A percentile compares a stretch with the other conserved stretches of the same genome.
Conservation (phyloP, 2,329 filamentous ascomycete genomes). For the Mycocentrospora acerina region DNA sequence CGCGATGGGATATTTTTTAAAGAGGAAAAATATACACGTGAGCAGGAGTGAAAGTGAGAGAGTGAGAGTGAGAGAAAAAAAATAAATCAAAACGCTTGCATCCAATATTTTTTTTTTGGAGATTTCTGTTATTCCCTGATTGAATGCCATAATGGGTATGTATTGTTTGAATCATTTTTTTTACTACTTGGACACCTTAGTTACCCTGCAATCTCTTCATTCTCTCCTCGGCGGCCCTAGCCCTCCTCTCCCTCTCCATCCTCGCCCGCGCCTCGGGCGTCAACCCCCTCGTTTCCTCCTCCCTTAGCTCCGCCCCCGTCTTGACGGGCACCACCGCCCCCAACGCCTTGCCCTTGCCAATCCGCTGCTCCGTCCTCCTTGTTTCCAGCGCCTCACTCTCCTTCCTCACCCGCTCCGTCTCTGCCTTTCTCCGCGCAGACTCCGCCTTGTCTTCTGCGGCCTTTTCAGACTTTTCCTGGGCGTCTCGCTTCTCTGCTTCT, state of each 20-base stretch:
- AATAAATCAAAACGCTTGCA: no score
- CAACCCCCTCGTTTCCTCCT: slow-evolving; percentile 81
- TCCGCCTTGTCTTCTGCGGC: slow-evolving; percentile 65
- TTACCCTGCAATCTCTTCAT: slow-evolving; percentile 56
- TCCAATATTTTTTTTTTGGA: no score
- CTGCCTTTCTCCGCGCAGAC: slow-evolving; percentile 66
- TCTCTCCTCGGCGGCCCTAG: slow-evolving; percentile 87
- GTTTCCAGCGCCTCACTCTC: slow-evolving; percentile 54
- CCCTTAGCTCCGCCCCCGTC: slow-evolving; percentile 76
- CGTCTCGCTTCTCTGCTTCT: slow-evolving; percentile 69
- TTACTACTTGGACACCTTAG: no score
- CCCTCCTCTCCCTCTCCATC: slow-evolving; percentile 84
- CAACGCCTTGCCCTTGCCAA: slow-evolving; percentile 55
- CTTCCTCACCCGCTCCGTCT: slow-evolving; percentile 69
- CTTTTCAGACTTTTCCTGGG: slow-evolving; percentile 69
- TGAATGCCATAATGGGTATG: no score
- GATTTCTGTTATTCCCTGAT: no score
- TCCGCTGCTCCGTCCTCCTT: slow-evolving; percentile 52
- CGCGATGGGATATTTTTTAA: no score
- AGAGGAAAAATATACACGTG: no score
- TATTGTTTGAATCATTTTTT: background rate
- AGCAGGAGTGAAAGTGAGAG: no score
- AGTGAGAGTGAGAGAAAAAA: no score
- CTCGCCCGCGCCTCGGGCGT: slow-evolving; percentile 83
- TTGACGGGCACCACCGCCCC: slow-evolving; percentile 60